These are phyloP conservation scores for Paramecium primaurelia DNA, from an alignment of 73 alveolate genomes.

Conservation along the genomic window DNA sequence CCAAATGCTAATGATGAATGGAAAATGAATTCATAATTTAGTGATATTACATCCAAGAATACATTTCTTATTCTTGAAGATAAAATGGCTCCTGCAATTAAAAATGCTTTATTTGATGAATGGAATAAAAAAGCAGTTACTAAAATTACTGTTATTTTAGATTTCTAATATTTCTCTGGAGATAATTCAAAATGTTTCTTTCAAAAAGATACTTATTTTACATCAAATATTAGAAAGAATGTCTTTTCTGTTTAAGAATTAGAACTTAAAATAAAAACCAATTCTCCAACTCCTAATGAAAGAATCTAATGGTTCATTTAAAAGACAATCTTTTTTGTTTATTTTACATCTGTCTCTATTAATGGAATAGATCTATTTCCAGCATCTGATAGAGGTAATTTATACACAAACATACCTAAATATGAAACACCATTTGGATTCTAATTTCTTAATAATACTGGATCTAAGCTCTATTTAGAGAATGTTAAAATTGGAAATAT, in stretches of 20 bases:
- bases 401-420: neutral
- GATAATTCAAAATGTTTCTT: neutral
- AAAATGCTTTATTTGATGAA: neutral
- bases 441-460: neutral
- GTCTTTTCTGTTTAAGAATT: neutral
- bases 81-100: neutral
- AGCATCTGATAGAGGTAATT: neutral
- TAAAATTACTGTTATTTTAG: neutral
- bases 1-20: neutral
- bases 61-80: neutral
- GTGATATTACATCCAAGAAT: neutral
- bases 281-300: neutral
- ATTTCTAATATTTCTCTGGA: neutral
- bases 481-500: neutral
- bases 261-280: neutral
- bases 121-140: constrained; percentile 32
- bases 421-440: neutral
- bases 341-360: neutral
- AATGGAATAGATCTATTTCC: neutral
- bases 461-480: neutral
- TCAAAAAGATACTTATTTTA: constrained; percentile 16
- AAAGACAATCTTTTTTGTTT: neutral
- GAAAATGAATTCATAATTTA: neutral
- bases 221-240: neutral
- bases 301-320: neutral